phyloP scores from a whole-genome alignment of 148 eudicot species.

The Polygonum aviculare region DNA sequence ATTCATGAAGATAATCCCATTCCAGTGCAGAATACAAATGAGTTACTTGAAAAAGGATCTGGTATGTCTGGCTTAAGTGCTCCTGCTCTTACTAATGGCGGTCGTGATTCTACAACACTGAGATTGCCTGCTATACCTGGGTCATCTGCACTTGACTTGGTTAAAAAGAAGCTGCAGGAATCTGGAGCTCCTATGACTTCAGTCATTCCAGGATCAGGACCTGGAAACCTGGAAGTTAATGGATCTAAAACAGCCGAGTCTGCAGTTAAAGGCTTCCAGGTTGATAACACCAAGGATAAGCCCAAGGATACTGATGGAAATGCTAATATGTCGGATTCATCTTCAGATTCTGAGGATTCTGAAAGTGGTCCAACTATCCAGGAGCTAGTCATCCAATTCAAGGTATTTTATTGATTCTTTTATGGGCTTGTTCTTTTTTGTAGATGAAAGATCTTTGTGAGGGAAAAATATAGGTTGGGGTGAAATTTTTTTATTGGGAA shows the following conservation, averaged over 20 bases:
- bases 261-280: slow-evolving; percentile 47
- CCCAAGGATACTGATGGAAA: slow-evolving; percentile 49
- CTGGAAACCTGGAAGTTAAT: slow-evolving; percentile 40
- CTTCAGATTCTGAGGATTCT: slow-evolving; percentile 93
- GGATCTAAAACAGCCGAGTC: slow-evolving; percentile 60
- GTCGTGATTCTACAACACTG: slow-evolving; percentile 72
- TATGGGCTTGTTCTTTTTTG: too few relatives aligned
- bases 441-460: too few relatives aligned
- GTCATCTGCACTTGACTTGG: slow-evolving; percentile 84
- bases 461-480: too few relatives aligned
- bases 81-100: slow-evolving; percentile 87
- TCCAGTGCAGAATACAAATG: slow-evolving; percentile 36
- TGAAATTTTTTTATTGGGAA: too few relatives aligned
- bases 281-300: slow-evolving; percentile 69
- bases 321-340: slow-evolving; percentile 69
- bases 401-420: slow-evolving; percentile 35
- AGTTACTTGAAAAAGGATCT: slow-evolving; percentile 48
- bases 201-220: slow-evolving; percentile 42
- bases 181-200: slow-evolving; percentile 67
- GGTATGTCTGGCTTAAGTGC: slow-evolving; percentile 57
- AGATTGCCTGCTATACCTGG: slow-evolving; percentile 43
- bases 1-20: slow-evolving; percentile 36
- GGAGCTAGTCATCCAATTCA: slow-evolving; percentile 70
- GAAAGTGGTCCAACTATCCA: slow-evolving; percentile 81
- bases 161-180: slow-evolving; percentile 95